Percentiles rank a stretch among this genome's conserved stretches.
Conservation (phyloP, 768 basidiomycete genomes). For the Tubosaeta brunneosetosa region DNA sequence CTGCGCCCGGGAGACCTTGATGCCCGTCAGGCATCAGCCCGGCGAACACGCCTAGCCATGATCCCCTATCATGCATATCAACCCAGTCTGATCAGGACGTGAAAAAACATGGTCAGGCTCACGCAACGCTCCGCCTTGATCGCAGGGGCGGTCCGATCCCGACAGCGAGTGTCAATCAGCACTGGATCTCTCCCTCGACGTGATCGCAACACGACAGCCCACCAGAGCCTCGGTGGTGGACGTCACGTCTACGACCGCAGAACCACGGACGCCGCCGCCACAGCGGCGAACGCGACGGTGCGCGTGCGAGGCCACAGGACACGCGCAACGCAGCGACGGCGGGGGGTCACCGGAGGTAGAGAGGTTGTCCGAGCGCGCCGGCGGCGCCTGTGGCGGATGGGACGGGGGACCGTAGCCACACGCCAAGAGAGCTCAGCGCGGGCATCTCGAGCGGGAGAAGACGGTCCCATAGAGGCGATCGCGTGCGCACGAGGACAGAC, state of each 20-base stretch:
- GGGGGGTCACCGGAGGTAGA: slow-evolving; percentile 59
- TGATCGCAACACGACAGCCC: slow-evolving; percentile 44
- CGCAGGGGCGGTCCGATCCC: slow-evolving; percentile 28
- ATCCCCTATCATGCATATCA: slow-evolving; percentile 20
- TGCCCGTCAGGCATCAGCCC: slow-evolving; percentile 45
- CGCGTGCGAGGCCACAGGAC: slow-evolving; percentile 35
- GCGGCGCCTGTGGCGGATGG: slow-evolving; percentile 35
- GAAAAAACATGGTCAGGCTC: slow-evolving; percentile 12
- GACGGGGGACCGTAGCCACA: slow-evolving; percentile 50
- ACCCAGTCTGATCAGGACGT: neutral
- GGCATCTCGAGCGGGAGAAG: slow-evolving; percentile 49
- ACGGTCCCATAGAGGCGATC: too few species aligned
- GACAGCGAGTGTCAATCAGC: slow-evolving; percentile 13
- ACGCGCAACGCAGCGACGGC: slow-evolving; percentile 41
- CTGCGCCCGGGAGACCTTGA: slow-evolving; percentile 45
- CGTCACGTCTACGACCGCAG: slow-evolving; percentile 32
- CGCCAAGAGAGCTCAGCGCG: slow-evolving; percentile 40
- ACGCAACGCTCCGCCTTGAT: slow-evolving; percentile 60
- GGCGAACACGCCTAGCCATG: slow-evolving; percentile 36
- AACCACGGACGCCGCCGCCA: slow-evolving; percentile 64
- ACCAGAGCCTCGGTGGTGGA: slow-evolving; percentile 53
- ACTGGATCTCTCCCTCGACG: slow-evolving; percentile 33
- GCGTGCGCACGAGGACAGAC: too few species aligned
- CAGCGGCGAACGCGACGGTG: slow-evolving; percentile 48
- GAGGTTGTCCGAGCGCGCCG: slow-evolving; percentile 53